A percentile compares a stretch with the other conserved stretches of the same genome.
Evolutionary conservation across 2,329 filamentous ascomycete genomes (phyloP).

Genomic region (Ophiostoma ulmi): DNA sequence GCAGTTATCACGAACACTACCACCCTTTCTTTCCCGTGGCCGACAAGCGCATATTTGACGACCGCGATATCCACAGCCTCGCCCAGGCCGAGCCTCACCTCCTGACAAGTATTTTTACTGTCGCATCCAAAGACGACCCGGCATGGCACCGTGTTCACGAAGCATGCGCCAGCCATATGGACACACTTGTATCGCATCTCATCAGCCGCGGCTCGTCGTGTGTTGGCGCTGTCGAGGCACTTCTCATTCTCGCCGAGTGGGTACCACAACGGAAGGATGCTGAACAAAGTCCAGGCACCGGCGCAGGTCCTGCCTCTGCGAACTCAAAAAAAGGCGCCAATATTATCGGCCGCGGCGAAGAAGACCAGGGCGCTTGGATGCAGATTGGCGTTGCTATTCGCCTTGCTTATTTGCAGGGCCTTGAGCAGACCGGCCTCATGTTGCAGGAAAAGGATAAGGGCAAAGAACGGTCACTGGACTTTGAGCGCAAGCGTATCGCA

Average conservation of each 20-base stretch:
- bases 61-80: conserved; percentile 45
- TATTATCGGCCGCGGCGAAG: conserved; percentile 61
- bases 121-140: conserved; percentile 65
- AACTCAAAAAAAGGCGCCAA: neutral
- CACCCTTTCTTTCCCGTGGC: conserved; percentile 68
- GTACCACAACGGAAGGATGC: conserved; percentile 53
- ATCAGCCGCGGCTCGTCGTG: conserved; percentile 62
- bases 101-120: conserved; percentile 63
- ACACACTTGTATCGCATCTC: conserved; percentile 60
- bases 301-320: neutral
- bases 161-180: conserved; percentile 65
- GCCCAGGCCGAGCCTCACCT: conserved; percentile 60
- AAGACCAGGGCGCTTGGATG: conserved; percentile 73
- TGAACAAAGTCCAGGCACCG: neutral
- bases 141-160: conserved; percentile 59
- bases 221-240: conserved; percentile 65
- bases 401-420: conserved; percentile 63
- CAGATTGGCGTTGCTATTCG: conserved; percentile 65
- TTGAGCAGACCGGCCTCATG: conserved; percentile 64
- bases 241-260: conserved; percentile 68
- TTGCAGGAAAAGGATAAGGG: conserved; percentile 41
- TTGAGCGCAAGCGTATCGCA: conserved; percentile 59
- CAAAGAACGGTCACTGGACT: conserved; percentile 49
- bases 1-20: conserved; percentile 55
- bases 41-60: conserved; percentile 54